Percentiles rank a stretch among this genome's conserved stretches.
These are phyloP conservation scores for Magnolia kwangsiensis DNA, from an alignment of 164 flowering plant genomes.

Conservation along the genomic window DNA sequence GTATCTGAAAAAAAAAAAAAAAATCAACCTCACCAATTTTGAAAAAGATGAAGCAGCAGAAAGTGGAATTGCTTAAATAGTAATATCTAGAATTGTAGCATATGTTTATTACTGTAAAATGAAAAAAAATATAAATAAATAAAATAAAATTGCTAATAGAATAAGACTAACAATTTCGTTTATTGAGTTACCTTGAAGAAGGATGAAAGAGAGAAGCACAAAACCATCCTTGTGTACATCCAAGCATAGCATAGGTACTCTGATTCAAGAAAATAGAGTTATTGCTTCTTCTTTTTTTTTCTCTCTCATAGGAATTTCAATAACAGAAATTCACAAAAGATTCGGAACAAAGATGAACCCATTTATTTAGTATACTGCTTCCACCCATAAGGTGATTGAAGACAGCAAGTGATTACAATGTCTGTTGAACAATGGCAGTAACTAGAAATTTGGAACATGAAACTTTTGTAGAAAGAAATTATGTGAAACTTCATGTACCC, in stretches of 20 bases:
- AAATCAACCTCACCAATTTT: no score
- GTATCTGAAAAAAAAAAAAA: no score
- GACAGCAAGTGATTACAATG: no score
- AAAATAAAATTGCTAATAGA: not conserved
- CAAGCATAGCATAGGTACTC: slow-evolving; percentile 74
- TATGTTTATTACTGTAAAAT: not conserved
- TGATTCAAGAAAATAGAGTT: slow-evolving; percentile 24
- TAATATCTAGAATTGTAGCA: no score
- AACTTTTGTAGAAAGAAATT: no score
- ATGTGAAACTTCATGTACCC: no score
- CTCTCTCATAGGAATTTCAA: no score
- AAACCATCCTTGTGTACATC: slow-evolving; percentile 84
- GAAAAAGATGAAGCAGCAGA: no score
- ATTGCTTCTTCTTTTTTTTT: not conserved
- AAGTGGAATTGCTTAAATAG: no score
- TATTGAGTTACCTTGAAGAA: slow-evolving; percentile 41
- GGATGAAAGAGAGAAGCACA: slow-evolving; percentile 64
- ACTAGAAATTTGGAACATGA: no score
- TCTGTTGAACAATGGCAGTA: no score
- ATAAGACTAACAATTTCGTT: not conserved
- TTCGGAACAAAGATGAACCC: not conserved
- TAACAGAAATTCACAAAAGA: not conserved
- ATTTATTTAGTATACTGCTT: not conserved
- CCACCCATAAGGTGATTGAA: not conserved
- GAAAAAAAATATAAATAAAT: no score